Evolutionary conservation across 176 grass and related monocot genomes (phyloP).

Genomic region (Areca catechu): DNA sequence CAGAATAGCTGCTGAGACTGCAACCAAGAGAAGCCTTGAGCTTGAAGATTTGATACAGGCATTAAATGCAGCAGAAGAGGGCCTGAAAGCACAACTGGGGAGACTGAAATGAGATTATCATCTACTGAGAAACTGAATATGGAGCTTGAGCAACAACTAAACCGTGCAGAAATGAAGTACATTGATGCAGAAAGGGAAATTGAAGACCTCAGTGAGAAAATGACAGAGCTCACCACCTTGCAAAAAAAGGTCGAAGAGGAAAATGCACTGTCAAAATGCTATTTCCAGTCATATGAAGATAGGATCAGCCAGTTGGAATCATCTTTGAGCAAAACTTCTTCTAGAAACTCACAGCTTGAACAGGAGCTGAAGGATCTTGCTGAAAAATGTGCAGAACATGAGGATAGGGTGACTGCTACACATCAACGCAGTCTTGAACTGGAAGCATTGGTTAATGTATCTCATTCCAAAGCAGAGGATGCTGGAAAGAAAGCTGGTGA

Average conservation of each 20-base stretch:
- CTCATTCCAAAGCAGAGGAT: conserved; percentile 22
- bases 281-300: conserved; percentile 19
- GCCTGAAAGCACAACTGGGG: conserved; percentile 36
- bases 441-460: conserved; percentile 23
- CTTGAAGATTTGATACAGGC: conserved; percentile 53
- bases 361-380: conserved; percentile 9
- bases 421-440: conserved; percentile 1
- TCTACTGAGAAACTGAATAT: conserved; percentile 43
- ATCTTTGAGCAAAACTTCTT: conserved; percentile 9
- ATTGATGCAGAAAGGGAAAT: conserved; percentile 10
- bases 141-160: conserved; percentile 21
- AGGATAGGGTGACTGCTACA: conserved; percentile 2
- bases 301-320: conserved; percentile 26
- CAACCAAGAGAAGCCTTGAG: conserved; percentile 31
- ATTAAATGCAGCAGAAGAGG: conserved; percentile 46
- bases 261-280: conserved; percentile 10
- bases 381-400: conserved; percentile 9
- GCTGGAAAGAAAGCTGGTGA: conserved; percentile 18
- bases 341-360: conserved; percentile 10
- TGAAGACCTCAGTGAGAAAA: conserved; percentile 8
- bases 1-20: conserved; percentile 33
- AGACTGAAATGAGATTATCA: conserved; percentile 51
- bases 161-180: conserved; percentile 3
- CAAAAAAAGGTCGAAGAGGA: conserved; percentile 18
- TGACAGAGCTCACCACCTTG: conserved; percentile 7